Conservation (phyloP, 345 rosid species). For the Bretschneidera sinensis region DNA sequence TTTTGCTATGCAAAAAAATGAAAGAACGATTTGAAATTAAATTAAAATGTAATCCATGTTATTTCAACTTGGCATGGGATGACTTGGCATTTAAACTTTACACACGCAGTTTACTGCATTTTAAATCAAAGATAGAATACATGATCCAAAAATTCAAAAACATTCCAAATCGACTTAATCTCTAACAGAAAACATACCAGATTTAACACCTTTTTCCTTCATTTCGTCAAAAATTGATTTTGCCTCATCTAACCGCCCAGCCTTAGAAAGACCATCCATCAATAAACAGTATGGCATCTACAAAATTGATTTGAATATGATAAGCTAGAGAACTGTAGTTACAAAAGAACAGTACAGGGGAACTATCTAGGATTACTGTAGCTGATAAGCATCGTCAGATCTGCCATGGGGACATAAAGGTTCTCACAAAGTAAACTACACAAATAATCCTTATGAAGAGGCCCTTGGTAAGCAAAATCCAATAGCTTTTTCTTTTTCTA, state of each 20-base stretch:
- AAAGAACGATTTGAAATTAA: neutral
- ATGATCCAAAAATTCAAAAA: too few species aligned
- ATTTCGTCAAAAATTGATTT: slow-evolving; percentile 53
- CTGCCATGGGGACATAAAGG: neutral
- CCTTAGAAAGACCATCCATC: slow-evolving; percentile 88
- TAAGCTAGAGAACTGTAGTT: slow-evolving; percentile 12
- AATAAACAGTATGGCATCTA: slow-evolving; percentile 89
- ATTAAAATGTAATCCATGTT: too few species aligned
- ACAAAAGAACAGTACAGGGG: neutral
- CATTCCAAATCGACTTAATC: neutral
- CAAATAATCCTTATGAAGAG: neutral
- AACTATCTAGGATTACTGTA: neutral
- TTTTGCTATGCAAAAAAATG: too few species aligned
- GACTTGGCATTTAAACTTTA: too few species aligned
- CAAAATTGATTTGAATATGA: slow-evolving; percentile 13
- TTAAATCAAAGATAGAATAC: too few species aligned
- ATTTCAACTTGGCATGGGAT: too few species aligned
- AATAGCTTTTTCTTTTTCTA: neutral
- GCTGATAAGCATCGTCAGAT: neutral
- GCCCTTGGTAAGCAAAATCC: neutral
- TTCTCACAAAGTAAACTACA: neutral
- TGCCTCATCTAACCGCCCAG: slow-evolving; percentile 69
- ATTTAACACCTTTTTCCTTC: slow-evolving; percentile 52
- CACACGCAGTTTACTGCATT: neutral
- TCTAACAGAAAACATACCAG: slow-evolving; percentile 44